phyloP scores from a whole-genome alignment of 192 early-diverging fungal species.

The Pilobolus umbonatus region DNA sequence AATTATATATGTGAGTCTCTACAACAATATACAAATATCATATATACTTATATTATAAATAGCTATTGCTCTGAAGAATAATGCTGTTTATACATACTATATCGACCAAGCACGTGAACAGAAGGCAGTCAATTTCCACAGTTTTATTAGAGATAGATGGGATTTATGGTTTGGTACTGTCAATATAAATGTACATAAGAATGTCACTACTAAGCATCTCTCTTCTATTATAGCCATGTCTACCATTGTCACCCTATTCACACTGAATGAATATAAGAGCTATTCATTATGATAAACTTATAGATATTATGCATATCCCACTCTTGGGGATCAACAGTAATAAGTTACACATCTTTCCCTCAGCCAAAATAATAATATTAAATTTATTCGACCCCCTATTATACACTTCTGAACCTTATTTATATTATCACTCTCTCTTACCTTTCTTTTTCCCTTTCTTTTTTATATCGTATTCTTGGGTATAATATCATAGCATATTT shows the following conservation, averaged over 20 bases:
- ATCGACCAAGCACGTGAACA: neutral
- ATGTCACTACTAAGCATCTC: neutral
- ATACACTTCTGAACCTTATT: too few species aligned
- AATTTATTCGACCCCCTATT: too few species aligned
- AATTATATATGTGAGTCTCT: slow-evolving; percentile 13
- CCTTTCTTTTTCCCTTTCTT: too few species aligned
- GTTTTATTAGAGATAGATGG: slow-evolving; percentile 8
- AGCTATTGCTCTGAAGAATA: slow-evolving; percentile 9
- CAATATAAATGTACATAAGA: neutral
- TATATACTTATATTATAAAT: neutral
- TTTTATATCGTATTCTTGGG: too few species aligned
- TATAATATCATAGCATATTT: too few species aligned
- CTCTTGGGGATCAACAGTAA: too few species aligned
- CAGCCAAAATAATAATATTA: too few species aligned
- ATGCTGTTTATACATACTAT: slow-evolving; percentile 8
- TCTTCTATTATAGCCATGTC: neutral
- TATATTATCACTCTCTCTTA: too few species aligned
- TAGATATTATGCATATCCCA: too few species aligned
- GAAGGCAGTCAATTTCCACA: neutral
- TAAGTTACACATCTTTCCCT: too few species aligned
- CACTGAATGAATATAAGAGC: neutral
- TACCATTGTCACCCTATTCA: neutral
- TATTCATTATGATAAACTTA: neutral
- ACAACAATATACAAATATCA: neutral
- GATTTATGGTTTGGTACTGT: slow-evolving; percentile 10